Conservation (phyloP, 2,329 filamentous ascomycete species). For the Penicillium sp. region DNA sequence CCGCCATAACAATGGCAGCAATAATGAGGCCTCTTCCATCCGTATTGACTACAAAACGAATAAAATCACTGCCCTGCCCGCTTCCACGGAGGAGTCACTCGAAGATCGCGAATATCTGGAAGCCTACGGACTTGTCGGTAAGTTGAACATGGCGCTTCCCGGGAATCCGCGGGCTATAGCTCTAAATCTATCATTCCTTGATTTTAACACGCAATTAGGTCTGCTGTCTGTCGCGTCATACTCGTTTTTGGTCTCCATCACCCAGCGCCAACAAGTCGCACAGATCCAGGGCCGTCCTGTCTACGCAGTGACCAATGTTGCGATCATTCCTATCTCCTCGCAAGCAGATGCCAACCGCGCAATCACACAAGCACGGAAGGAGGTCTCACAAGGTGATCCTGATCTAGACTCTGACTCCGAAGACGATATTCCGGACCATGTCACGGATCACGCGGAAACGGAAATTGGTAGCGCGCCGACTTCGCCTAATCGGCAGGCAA, state of each 20-base stretch:
- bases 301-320: slow-evolving; percentile 85
- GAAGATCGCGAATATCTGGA: slow-evolving; percentile 44
- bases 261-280: slow-evolving; percentile 81
- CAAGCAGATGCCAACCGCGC: slow-evolving; percentile 71
- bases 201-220: slow-evolving; percentile 54
- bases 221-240: slow-evolving; percentile 78
- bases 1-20: slow-evolving; percentile 42
- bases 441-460: slow-evolving; percentile 26
- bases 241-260: slow-evolving; percentile 85
- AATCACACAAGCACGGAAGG: slow-evolving; percentile 62
- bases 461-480: slow-evolving; percentile 29
- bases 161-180: background rate
- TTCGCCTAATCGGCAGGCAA: slow-evolving; percentile 26
- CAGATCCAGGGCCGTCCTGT: slow-evolving; percentile 78
- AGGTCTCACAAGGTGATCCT: slow-evolving; percentile 41
- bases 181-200: background rate
- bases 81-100: slow-evolving; percentile 25
- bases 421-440: slow-evolving; percentile 29
- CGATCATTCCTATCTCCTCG: slow-evolving; percentile 82
- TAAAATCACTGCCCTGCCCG: slow-evolving; percentile 50
- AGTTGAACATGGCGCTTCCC: slow-evolving; percentile 7
- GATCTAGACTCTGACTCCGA: slow-evolving; percentile 29
- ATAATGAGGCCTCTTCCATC: slow-evolving; percentile 59
- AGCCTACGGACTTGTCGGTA: slow-evolving; percentile 59
- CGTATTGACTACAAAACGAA: slow-evolving; percentile 69